Evolutionary conservation across 352 stramenopile genomes (phyloP).

Genomic region (Globisporangium camurandrum): DNA sequence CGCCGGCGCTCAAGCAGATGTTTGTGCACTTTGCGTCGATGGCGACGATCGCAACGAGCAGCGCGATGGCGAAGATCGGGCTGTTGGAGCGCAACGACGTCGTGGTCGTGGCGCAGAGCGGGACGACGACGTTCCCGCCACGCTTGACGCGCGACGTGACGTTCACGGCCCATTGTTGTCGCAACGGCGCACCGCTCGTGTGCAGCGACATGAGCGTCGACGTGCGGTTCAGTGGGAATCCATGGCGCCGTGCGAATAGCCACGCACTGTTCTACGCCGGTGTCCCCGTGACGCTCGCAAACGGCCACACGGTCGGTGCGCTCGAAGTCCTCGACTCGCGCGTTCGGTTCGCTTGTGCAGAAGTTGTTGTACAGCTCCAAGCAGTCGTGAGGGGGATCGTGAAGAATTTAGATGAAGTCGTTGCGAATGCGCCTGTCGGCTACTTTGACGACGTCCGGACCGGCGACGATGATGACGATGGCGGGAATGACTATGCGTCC

Average conservation of each 20-base stretch:
- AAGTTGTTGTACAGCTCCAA: slow-evolving; percentile 49
- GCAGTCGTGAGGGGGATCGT: slow-evolving; percentile 41
- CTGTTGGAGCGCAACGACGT: slow-evolving; percentile 72
- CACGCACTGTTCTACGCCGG: slow-evolving; percentile 54
- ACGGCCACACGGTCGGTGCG: slow-evolving; percentile 45
- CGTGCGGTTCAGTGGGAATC: slow-evolving; percentile 47
- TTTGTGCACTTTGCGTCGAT: slow-evolving; percentile 71
- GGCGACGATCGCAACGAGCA: slow-evolving; percentile 70
- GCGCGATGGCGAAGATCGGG: slow-evolving; percentile 53
- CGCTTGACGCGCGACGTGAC: slow-evolving; percentile 51
- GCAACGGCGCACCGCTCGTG: slow-evolving; percentile 41
- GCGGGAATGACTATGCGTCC: slow-evolving; percentile 8
- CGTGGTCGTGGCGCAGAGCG: slow-evolving; percentile 44
- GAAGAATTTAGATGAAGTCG: slow-evolving; percentile 44
- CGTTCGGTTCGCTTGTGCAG: slow-evolving; percentile 31
- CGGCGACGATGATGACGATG: slow-evolving; percentile 8
- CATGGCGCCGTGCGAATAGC: slow-evolving; percentile 28
- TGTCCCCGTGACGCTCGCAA: slow-evolving; percentile 45
- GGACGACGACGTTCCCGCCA: slow-evolving; percentile 13
- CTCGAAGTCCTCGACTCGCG: slow-evolving; percentile 49
- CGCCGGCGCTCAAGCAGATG: slow-evolving; percentile 34
- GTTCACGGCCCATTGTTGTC: slow-evolving; percentile 43
- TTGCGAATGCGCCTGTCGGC: slow-evolving; percentile 16
- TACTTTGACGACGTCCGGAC: not conserved
- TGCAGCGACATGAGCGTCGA: slow-evolving; percentile 43